A percentile compares a stretch with the other conserved stretches of the same genome.
Conservation (phyloP, 2,329 filamentous ascomycete genomes). For the Cordyceps pruinosa region DNA sequence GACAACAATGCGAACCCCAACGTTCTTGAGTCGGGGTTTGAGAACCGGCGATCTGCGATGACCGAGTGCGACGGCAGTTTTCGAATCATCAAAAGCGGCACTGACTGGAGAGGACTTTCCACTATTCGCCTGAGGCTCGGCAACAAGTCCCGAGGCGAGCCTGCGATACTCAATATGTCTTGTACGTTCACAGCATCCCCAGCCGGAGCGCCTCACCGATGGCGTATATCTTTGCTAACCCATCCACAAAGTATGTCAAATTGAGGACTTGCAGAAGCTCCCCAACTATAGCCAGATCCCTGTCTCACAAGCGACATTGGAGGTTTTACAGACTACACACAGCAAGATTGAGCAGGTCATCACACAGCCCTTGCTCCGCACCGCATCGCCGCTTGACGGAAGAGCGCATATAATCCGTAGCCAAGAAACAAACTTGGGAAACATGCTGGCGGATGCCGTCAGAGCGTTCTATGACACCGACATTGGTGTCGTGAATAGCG, state of each 20-base stretch:
- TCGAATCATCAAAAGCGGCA: conserved; percentile 15
- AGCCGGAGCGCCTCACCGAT: not conserved
- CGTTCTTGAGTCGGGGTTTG: conserved; percentile 13
- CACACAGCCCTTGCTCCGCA: conserved; percentile 17
- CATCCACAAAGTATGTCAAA: not conserved
- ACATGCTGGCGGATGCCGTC: conserved; percentile 21
- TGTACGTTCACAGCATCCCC: conserved; percentile 1
- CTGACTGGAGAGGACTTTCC: conserved; percentile 12
- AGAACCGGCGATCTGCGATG: not conserved
- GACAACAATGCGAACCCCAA: conserved; percentile 15
- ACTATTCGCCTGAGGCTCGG: conserved; percentile 3
- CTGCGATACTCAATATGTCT: not conserved
- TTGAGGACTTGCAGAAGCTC: not conserved
- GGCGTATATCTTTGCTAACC: not conserved
- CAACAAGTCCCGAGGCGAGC: not conserved
- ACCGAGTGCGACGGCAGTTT: not conserved
- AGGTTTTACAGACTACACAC: conserved; percentile 13
- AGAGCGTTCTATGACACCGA: conserved; percentile 21
- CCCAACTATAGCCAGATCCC: not conserved
- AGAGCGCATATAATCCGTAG: conserved; percentile 17
- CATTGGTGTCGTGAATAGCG: conserved; percentile 21
- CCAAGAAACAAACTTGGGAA: conserved; percentile 21
- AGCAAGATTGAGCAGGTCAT: conserved; percentile 16
- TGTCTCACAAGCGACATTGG: not conserved
- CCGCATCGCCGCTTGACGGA: conserved; percentile 17